Evolutionary conservation across 306 rosid species (phyloP), one percentile per base, ranked within the genome.

Genomic region (Gastrolobium bilobum): DNA sequence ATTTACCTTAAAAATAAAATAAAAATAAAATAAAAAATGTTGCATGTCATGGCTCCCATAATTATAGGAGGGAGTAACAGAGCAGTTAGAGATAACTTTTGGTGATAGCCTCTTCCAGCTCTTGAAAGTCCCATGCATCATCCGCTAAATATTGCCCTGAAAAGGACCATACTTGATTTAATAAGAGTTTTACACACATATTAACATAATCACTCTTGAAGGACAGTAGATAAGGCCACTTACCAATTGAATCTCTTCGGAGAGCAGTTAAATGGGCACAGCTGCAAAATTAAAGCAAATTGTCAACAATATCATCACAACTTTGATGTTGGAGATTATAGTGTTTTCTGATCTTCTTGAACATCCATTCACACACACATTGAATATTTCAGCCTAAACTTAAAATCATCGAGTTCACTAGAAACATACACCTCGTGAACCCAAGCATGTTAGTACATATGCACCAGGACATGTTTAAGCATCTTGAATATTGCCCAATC

Each of bases 231-330:
- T 44, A 78, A 42, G 11, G 15, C 11, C 29, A 58, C 89, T 85
- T 89, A 94, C 99, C 99, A 10, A 92, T 94, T 66, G 97, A 89
- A 75, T 94, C 99, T 87, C 99, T 86, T 67, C 97, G 87, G 54
- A 95, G 97, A 50, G 99, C 97, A 68, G 94, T 95, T 77, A 94
- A 84, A 89, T 94, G 99, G 63, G 97, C 95, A 70, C 97, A 92
- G 69, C 97, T 94, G 92, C 87, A 85, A 79, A 79, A 62, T 69
- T n/a, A 60, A 44, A 85, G 65, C 48, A 76, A 53, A 39, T 54
- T 4, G 15, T 78, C 34, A 83, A 60, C 44, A 59, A 48, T 46
- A 29, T 37, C 15, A 56, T n/a, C 64, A 51, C 38, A 46, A 51
- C 76, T 60, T 68, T 57, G 62, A 48, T 68, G 51, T 69, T 62